Evolutionary conservation across 495 filamentous ascomycete species (phyloP).

Genomic region (Hyaloscypha bicolor): DNA sequence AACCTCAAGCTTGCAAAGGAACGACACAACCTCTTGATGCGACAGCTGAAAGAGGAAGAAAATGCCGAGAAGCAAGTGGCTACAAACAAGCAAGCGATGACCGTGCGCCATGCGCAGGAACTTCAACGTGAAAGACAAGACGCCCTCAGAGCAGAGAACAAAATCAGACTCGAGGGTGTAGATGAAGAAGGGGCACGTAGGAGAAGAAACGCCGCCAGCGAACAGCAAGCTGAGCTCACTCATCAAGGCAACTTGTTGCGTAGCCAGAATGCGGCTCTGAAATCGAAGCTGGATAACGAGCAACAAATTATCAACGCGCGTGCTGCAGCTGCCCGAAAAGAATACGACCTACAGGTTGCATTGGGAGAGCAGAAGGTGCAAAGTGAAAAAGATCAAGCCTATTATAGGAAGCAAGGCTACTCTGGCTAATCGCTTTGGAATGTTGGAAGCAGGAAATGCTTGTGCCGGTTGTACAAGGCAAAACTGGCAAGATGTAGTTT

Average conservation of each 20-base stretch:
- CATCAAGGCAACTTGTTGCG: conserved; percentile 4
- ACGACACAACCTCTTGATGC: conserved; percentile 6
- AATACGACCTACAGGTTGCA: conserved; percentile 1
- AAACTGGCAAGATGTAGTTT: too few relatives aligned
- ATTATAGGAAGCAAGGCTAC: too few relatives aligned
- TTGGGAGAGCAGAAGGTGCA: neutral
- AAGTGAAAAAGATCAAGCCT: conserved; percentile 1
- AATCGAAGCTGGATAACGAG: neutral
- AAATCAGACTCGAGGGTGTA: conserved; percentile 7
- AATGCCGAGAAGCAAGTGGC: neutral
- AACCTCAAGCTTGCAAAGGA: neutral
- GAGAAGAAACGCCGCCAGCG: neutral
- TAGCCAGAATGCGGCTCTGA: neutral
- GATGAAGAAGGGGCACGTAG: conserved; percentile 6
- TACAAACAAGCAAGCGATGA: neutral
- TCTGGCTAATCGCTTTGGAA: too few relatives aligned
- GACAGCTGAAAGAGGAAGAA: conserved; percentile 9
- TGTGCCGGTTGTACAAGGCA: too few relatives aligned
- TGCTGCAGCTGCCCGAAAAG: neutral
- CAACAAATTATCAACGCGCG: neutral
- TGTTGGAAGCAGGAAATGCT: too few relatives aligned
- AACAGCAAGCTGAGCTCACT: conserved; percentile 5
- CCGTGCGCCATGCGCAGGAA: neutral
- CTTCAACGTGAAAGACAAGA: conserved; percentile 5
- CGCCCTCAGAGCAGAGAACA: conserved; percentile 5